phyloP scores from a whole-genome alignment of 257 asterid species.

The Solanum rostratum region DNA sequence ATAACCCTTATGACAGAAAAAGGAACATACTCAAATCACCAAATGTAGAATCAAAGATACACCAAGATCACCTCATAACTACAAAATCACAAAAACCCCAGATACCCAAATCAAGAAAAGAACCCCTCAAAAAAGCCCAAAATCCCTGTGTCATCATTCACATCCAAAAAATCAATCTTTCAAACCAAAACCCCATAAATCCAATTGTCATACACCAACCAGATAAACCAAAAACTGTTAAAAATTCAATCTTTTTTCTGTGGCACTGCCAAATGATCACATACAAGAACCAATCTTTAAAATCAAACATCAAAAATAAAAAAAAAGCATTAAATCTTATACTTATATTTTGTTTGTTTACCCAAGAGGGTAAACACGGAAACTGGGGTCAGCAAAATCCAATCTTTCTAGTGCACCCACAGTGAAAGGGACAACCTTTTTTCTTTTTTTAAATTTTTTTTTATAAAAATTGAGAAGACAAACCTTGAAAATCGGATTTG shows the following conservation, averaged over 20 bases:
- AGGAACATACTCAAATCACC: conserved; percentile 3
- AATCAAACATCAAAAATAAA: neutral
- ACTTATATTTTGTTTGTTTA: neutral
- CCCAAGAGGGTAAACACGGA: conserved; percentile 26
- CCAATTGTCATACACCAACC: neutral
- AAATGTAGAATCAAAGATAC: neutral
- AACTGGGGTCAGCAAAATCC: conserved; percentile 23
- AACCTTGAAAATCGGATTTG: neutral
- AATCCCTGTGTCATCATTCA: neutral
- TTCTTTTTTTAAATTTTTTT: neutral
- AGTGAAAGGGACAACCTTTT: conserved; percentile 8
- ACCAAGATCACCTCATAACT: conserved; percentile 4
- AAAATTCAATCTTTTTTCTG: neutral
- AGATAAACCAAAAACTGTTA: neutral
- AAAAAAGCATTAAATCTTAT: neutral
- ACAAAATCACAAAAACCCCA: neutral
- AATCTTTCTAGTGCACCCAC: conserved; percentile 7
- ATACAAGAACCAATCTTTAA: conserved; percentile 5
- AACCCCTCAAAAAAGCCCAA: neutral
- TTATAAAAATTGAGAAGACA: neutral
- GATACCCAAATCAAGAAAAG: conserved; percentile 6
- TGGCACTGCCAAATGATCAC: conserved; percentile 2
- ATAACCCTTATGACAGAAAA: neutral
- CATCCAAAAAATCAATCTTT: neutral
- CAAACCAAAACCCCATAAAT: neutral